These are phyloP conservation scores for Pulveroboletus sp. DNA, from an alignment of 768 basidiomycete genomes.

Conservation along the genomic window DNA sequence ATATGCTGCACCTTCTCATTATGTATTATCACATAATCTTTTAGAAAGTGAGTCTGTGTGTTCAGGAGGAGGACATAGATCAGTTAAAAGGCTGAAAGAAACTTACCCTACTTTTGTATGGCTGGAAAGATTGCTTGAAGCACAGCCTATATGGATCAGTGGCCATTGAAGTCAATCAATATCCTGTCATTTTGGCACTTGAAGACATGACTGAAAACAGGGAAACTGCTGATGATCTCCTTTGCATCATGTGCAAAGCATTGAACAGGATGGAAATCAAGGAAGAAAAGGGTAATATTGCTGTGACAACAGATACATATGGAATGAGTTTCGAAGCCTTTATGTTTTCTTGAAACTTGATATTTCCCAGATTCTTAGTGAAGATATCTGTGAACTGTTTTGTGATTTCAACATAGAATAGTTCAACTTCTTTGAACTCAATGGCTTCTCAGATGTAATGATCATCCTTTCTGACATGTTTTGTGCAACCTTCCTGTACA, in stretches of 20 bases:
- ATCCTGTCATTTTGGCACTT: conserved; percentile 24
- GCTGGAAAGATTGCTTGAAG: conserved; percentile 29
- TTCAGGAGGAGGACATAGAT: conserved; percentile 19
- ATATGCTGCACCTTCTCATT: conserved; percentile 20
- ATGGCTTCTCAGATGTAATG: too few relatives aligned
- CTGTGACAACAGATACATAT: conserved; percentile 30
- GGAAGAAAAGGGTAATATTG: conserved; percentile 21
- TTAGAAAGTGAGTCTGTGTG: conserved; percentile 22
- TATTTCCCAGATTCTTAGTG: too few relatives aligned
- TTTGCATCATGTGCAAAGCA: conserved; percentile 16
- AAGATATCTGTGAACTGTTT: too few relatives aligned
- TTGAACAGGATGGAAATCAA: conserved; percentile 17
- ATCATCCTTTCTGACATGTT: too few relatives aligned
- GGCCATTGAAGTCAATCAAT: conserved; percentile 17
- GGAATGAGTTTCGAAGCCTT: too few relatives aligned
- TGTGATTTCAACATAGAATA: too few relatives aligned
- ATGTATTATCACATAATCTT: conserved; percentile 23
- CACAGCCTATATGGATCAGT: conserved; percentile 29
- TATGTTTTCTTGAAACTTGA: too few relatives aligned
- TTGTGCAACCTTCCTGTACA: too few relatives aligned
- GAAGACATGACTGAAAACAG: conserved; percentile 28
- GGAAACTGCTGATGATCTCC: conserved; percentile 2
- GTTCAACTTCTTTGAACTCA: too few relatives aligned
- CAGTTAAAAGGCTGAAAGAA: conserved; percentile 7
- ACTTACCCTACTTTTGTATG: conserved; percentile 30